Evolutionary conservation across 2,329 filamentous ascomycete species (phyloP).

Genomic region (Colletotrichum sp.): DNA sequence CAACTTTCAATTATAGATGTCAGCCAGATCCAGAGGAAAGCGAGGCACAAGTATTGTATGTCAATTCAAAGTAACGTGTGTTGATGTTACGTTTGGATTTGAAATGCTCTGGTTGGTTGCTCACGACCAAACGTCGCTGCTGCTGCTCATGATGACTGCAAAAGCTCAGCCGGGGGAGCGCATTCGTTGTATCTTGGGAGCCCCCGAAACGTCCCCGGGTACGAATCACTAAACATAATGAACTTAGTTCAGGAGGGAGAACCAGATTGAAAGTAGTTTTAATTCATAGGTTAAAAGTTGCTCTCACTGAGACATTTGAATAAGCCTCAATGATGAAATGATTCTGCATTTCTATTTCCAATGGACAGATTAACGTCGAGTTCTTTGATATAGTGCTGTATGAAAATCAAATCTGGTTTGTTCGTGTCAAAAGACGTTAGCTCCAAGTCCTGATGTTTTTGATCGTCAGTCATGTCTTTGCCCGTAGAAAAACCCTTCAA

Average conservation of each 20-base stretch:
- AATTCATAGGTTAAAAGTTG: not conserved
- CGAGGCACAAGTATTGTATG: not conserved
- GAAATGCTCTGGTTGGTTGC: not conserved
- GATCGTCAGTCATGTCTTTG: too few species aligned
- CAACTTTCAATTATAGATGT: fast-evolving
- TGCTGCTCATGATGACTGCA: not conserved
- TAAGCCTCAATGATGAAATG: not conserved
- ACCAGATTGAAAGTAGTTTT: not conserved
- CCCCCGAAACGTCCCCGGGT: not conserved
- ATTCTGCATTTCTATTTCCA: not conserved
- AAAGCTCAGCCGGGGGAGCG: not conserved
- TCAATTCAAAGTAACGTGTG: not conserved
- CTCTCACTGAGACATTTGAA: not conserved
- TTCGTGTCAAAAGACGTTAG: too few species aligned
- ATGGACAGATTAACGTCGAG: not conserved
- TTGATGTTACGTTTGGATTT: not conserved
- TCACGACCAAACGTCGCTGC: not conserved
- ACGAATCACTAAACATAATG: too few species aligned
- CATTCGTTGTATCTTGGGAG: not conserved
- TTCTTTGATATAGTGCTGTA: not conserved
- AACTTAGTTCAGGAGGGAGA: not conserved
- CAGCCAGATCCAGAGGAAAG: fast-evolving
- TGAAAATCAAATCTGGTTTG: not conserved
- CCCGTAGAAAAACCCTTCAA: fast-evolving
- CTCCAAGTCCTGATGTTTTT: too few species aligned